Percentiles rank a stretch among this genome's conserved stretches.
These are phyloP conservation scores for Solanum dulcamara DNA, from an alignment of 257 asterid species.

Conservation along the genomic window DNA sequence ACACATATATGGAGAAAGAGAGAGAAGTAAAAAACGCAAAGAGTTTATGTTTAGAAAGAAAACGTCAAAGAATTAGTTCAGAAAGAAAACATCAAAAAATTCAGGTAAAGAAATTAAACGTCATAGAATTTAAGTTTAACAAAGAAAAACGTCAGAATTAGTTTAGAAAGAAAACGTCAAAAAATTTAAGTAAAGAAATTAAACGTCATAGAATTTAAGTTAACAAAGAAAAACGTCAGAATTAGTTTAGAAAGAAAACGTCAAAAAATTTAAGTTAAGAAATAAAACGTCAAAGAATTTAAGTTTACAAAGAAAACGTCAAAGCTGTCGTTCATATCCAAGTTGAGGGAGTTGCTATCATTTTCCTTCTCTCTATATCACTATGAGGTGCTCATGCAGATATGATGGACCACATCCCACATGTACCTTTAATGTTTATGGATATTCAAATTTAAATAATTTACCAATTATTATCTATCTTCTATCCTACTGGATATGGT, in stretches of 20 bases:
- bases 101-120: no score
- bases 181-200: no score
- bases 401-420: background rate
- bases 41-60: background rate
- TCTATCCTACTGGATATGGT: background rate
- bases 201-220: no score
- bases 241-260: background rate
- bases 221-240: no score
- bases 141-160: no score
- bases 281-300: background rate
- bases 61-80: no score
- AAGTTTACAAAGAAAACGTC: background rate
- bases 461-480: background rate
- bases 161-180: no score
- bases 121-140: no score
- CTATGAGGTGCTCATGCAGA: background rate
- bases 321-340: background rate
- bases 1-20: background rate
- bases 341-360: background rate
- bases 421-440: background rate
- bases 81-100: no score
- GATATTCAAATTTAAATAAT: background rate
- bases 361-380: background rate
- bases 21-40: background rate
- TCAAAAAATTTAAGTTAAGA: background rate